Percentiles rank a stretch among this genome's conserved stretches.
Conservation (phyloP, 73 alveolate species). For the Paramecium octaurelia region DNA sequence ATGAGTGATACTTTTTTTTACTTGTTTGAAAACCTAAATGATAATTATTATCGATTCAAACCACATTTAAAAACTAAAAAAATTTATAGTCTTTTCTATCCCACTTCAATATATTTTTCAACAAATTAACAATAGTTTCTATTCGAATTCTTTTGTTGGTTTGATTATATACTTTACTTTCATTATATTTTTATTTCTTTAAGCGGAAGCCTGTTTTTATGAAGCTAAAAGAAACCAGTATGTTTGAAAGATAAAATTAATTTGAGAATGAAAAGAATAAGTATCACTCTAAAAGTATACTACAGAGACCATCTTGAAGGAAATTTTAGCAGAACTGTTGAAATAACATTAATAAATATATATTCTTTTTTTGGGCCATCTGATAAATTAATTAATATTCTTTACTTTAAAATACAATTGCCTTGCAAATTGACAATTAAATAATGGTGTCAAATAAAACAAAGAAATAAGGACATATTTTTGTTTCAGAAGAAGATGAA, state of each 20-base stretch:
- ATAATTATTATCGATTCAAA: neutral
- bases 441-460: neutral
- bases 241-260: neutral
- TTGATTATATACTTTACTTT: conserved; percentile 72
- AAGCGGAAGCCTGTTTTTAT: neutral
- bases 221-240: neutral
- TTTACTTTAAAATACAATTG: neutral
- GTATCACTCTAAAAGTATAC: neutral
- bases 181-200: neutral
- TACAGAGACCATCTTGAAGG: neutral
- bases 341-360: neutral
- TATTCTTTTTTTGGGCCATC: neutral
- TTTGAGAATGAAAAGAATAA: neutral
- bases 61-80: neutral
- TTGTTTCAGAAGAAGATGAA: neutral
- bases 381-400: neutral
- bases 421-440: neutral
- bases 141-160: conserved; percentile 56
- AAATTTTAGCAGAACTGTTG: neutral
- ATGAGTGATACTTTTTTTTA: conserved; percentile 15
- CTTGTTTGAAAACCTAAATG: neutral
- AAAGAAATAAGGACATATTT: neutral
- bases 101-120: neutral
- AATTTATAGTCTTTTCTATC: neutral
- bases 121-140: neutral